Percentiles rank a stretch among this genome's conserved stretches.
These are phyloP conservation scores for Pseudogymnoascus verrucosus DNA, from an alignment of 2,329 filamentous ascomycete genomes.

Conservation along the genomic window DNA sequence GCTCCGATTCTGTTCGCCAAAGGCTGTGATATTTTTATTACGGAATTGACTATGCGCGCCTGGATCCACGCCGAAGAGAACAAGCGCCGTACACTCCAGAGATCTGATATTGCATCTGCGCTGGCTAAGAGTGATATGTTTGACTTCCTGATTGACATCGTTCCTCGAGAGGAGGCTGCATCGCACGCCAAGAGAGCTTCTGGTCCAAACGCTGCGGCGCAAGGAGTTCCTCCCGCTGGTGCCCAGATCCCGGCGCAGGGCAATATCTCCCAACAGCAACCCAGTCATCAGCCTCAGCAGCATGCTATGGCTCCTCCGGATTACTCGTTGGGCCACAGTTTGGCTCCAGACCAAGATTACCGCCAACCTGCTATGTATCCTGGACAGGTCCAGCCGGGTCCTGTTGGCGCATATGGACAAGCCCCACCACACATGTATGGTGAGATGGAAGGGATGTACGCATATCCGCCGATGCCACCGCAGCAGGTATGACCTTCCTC, in stretches of 20 bases:
- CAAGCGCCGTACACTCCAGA: conserved; percentile 88
- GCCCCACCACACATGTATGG: conserved; percentile 69
- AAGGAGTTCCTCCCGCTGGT: conserved; percentile 40
- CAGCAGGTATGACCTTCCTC: conserved; percentile 59
- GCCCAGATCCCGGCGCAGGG: conserved; percentile 44
- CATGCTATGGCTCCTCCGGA: conserved; percentile 53
- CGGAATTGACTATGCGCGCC: conserved; percentile 95
- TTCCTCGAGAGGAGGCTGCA: conserved; percentile 87
- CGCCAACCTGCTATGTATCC: conserved; percentile 76
- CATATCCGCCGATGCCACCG: conserved; percentile 69
- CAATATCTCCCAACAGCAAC: conserved; percentile 39
- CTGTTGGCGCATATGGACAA: conserved; percentile 66
- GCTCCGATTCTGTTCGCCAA: conserved; percentile 97
- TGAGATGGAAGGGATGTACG: conserved; percentile 78
- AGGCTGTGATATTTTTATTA: conserved; percentile 98
- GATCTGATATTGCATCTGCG: conserved; percentile 92
- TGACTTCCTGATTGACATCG: conserved; percentile 98
- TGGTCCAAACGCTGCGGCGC: conserved; percentile 37
- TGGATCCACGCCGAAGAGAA: conserved; percentile 99
- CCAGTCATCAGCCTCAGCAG: conserved; percentile 46
- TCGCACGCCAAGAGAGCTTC: conserved; percentile 71
- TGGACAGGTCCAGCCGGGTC: conserved; percentile 66
- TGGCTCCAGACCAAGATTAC: conserved; percentile 68
- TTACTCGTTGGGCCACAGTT: conserved; percentile 55
- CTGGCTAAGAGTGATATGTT: conserved; percentile 99